phyloP scores from a whole-genome alignment of 1,139 yeast species.

The Debaryomyces nepalensis region DNA sequence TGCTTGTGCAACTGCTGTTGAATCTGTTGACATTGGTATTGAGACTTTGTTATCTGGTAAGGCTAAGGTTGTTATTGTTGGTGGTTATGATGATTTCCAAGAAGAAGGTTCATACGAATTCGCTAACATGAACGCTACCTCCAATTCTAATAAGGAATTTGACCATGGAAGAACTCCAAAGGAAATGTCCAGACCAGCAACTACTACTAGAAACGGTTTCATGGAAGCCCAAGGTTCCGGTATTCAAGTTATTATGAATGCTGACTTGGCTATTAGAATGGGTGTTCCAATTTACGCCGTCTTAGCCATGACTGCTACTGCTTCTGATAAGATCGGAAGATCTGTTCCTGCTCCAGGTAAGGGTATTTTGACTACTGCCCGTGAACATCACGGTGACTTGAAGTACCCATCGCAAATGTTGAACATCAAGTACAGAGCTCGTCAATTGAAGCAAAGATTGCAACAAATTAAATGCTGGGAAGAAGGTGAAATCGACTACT shows the following conservation, averaged over 20 bases:
- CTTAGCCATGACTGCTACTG: conserved; percentile 92
- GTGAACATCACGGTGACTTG: conserved; percentile 85
- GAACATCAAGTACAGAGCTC: conserved; percentile 90
- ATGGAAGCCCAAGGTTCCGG: conserved; percentile 99
- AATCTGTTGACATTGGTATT: conserved; percentile 94
- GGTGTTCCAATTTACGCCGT: conserved; percentile 99
- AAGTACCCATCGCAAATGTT: conserved; percentile 81
- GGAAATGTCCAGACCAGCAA: conserved; percentile 98
- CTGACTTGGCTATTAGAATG: conserved; percentile 92
- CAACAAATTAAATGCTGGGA: conserved; percentile 83
- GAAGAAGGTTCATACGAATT: conserved; percentile 98
- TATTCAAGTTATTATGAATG: conserved; percentile 95
- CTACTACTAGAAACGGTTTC: conserved; percentile 95
- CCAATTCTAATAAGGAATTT: conserved; percentile 82
- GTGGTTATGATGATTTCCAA: conserved; percentile 99
- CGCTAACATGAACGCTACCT: conserved; percentile 98
- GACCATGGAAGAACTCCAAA: conserved; percentile 97
- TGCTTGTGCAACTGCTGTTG: conserved; percentile 99
- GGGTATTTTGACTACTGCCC: conserved; percentile 97
- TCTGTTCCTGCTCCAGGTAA: conserved; percentile 99
- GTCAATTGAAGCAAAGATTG: conserved; percentile 85
- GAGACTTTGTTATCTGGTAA: conserved; percentile 91
- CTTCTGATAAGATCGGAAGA: conserved; percentile 97
- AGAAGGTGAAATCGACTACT: conserved; percentile 71
- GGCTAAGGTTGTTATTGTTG: conserved; percentile 94